Conservation (phyloP, 2,329 filamentous ascomycete genomes). For the Aspergillus proliferans region DNA sequence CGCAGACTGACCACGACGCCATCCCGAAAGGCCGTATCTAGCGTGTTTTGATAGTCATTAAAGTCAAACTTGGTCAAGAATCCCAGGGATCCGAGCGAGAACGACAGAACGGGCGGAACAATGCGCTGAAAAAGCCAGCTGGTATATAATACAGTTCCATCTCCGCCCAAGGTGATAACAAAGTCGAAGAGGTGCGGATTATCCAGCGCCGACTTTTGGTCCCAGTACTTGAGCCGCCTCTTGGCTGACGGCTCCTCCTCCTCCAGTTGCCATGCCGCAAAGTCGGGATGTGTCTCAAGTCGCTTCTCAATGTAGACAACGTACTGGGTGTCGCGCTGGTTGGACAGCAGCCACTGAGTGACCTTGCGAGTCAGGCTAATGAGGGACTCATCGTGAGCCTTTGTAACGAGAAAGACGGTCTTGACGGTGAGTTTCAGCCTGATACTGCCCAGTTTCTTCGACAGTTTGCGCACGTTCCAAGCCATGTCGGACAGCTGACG, state of each 20-base stretch:
- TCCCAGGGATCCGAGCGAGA: conserved; percentile 82
- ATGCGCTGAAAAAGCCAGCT: conserved; percentile 96
- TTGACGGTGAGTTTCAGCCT: conserved; percentile 74
- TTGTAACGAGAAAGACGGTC: conserved; percentile 82
- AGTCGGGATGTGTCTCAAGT: conserved; percentile 63
- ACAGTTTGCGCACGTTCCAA: conserved; percentile 86
- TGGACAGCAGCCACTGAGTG: conserved; percentile 71
- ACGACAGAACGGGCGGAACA: conserved; percentile 87
- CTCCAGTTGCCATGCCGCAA: conserved; percentile 65
- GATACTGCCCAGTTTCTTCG: conserved; percentile 76
- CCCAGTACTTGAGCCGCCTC: conserved; percentile 73
- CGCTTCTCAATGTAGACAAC: conserved; percentile 76
- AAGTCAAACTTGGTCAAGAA: conserved; percentile 98
- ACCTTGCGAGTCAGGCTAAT: conserved; percentile 72
- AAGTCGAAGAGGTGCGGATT: conserved; percentile 89
- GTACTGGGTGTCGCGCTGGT: conserved; percentile 61
- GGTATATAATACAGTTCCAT: conserved; percentile 94
- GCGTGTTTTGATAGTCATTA: conserved; percentile 61
- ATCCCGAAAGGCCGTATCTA: conserved; percentile 67
- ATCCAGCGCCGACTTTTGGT: conserved; percentile 66
- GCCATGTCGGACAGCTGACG: conserved; percentile 95
- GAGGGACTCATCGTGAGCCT: conserved; percentile 78
- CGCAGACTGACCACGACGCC: conserved; percentile 85
- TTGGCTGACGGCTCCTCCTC: conserved; percentile 52
- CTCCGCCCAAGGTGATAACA: conserved; percentile 82